Percentiles rank a stretch among this genome's conserved stretches.
These are phyloP conservation scores for Rhizomucor miehei DNA, from an alignment of 371 early-diverging fungal genomes.

Conservation along the genomic window DNA sequence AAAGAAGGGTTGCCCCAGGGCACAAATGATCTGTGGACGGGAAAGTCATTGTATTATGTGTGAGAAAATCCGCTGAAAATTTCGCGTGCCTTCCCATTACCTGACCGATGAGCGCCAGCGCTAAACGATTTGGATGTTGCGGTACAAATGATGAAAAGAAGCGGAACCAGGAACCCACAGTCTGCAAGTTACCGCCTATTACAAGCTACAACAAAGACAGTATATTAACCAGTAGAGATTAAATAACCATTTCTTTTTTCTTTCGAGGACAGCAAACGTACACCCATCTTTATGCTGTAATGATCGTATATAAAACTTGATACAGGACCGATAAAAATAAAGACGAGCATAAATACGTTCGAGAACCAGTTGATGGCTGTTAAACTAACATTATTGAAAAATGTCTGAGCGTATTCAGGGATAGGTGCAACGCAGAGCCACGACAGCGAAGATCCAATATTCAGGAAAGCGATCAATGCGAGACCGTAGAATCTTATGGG, in stretches of 20 bases:
- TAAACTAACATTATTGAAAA: slow-evolving; percentile 23
- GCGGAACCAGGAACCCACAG: slow-evolving; percentile 42
- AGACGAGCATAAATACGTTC: slow-evolving; percentile 50
- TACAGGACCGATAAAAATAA: slow-evolving; percentile 50
- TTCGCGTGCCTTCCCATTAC: slow-evolving; percentile 12
- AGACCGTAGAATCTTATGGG: slow-evolving; percentile 46
- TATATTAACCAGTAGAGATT: neutral
- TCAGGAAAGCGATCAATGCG: slow-evolving; percentile 31
- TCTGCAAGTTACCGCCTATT: slow-evolving; percentile 32
- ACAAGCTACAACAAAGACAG: slow-evolving; percentile 22
- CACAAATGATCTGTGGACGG: slow-evolving; percentile 30
- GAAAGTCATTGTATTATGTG: too few relatives aligned
- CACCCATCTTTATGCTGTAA: slow-evolving; percentile 46
- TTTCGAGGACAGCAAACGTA: slow-evolving; percentile 14
- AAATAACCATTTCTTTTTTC: slow-evolving; percentile 2
- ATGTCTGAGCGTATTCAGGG: slow-evolving; percentile 29
- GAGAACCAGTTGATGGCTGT: slow-evolving; percentile 45
- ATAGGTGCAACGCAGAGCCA: slow-evolving; percentile 45
- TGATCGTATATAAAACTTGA: slow-evolving; percentile 53
- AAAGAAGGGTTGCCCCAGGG: slow-evolving; percentile 45
- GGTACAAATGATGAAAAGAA: slow-evolving; percentile 35
- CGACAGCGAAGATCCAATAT: slow-evolving; percentile 41
- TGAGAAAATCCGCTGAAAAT: neutral
- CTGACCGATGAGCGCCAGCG: slow-evolving; percentile 39
- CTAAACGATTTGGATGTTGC: slow-evolving; percentile 19